Evolutionary conservation across 1,139 yeast genomes (phyloP).

Genomic region (Arxiozyma slooffiae): DNA sequence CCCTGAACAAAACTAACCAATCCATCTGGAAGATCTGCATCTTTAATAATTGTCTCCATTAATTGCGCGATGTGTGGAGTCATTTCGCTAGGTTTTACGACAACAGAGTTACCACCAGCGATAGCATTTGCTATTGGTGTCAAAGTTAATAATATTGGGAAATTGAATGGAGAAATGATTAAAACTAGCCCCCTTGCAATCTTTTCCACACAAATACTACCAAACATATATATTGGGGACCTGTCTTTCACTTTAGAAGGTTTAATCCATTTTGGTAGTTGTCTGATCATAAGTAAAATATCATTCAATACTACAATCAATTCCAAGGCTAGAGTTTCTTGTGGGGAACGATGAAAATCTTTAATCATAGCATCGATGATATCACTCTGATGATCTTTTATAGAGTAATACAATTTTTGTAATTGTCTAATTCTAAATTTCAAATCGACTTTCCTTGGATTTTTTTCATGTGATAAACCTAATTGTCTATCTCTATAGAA

Average conservation of each 20-base stretch:
- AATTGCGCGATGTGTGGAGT: slow-evolving; percentile 54
- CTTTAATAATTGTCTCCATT: slow-evolving; percentile 45
- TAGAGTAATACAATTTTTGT: slow-evolving; percentile 56
- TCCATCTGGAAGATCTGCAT: slow-evolving; percentile 45
- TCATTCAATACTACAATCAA: slow-evolving; percentile 44
- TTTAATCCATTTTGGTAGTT: slow-evolving; percentile 52
- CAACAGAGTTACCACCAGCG: slow-evolving; percentile 79
- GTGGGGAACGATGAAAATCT: slow-evolving; percentile 57
- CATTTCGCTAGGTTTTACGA: slow-evolving; percentile 70
- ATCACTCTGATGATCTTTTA: slow-evolving; percentile 50
- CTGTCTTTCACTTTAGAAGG: slow-evolving; percentile 40
- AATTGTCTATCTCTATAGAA: slow-evolving; percentile 17
- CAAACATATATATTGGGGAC: slow-evolving; percentile 40
- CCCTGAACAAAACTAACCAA: slow-evolving; percentile 63
- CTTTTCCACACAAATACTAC: slow-evolving; percentile 46
- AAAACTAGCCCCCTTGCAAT: slow-evolving; percentile 72
- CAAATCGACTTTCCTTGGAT: slow-evolving; percentile 34
- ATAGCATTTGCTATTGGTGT: slow-evolving; percentile 71
- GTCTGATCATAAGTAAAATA: slow-evolving; percentile 48
- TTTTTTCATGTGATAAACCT: slow-evolving; percentile 10
- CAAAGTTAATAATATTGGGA: slow-evolving; percentile 59
- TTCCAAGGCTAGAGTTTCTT: slow-evolving; percentile 58
- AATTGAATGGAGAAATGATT: slow-evolving; percentile 78
- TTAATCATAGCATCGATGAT: slow-evolving; percentile 48
- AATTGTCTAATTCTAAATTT: slow-evolving; percentile 54